Evolutionary conservation across 2,329 filamentous ascomycete species (phyloP).

Genomic region (Arthrobotrys sphaeroides): DNA sequence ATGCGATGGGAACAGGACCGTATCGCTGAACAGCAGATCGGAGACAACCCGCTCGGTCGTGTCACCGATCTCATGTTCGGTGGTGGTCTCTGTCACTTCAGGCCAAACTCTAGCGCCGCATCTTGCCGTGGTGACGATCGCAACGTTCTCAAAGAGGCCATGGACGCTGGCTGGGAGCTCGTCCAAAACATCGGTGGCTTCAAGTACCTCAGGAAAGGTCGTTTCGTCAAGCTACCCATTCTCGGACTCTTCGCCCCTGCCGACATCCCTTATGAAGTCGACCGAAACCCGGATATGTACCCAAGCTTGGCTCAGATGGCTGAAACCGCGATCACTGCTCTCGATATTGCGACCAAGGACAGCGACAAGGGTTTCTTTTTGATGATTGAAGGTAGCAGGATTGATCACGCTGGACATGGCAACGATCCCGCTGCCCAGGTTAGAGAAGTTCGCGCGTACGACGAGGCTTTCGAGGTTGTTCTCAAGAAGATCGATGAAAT

Average conservation of each 20-base stretch:
- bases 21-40: conserved; percentile 91
- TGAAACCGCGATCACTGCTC: conserved; percentile 77
- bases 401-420: conserved; percentile 90
- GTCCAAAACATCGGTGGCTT: conserved; percentile 77
- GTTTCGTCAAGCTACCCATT: conserved; percentile 77
- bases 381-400: conserved; percentile 96
- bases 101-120: conserved; percentile 80
- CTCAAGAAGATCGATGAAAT: conserved; percentile 83
- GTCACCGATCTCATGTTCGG: conserved; percentile 93
- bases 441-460: conserved; percentile 93
- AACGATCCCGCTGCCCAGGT: conserved; percentile 87
- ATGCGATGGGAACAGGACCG: conserved; percentile 82
- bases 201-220: conserved; percentile 74
- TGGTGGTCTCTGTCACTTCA: conserved; percentile 90
- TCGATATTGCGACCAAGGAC: conserved; percentile 81
- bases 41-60: conserved; percentile 83
- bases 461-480: conserved; percentile 82
- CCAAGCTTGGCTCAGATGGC: conserved; percentile 94
- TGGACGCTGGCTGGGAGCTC: conserved; percentile 82
- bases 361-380: conserved; percentile 95
- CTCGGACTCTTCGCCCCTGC: conserved; percentile 82
- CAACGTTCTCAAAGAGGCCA: conserved; percentile 78
- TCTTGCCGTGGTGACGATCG: conserved; percentile 82
- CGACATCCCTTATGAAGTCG: conserved; percentile 93
- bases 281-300: conserved; percentile 83